Evolutionary conservation across 2,329 filamentous ascomycete species (phyloP).

Genomic region (Dichotomopilus funicola): DNA sequence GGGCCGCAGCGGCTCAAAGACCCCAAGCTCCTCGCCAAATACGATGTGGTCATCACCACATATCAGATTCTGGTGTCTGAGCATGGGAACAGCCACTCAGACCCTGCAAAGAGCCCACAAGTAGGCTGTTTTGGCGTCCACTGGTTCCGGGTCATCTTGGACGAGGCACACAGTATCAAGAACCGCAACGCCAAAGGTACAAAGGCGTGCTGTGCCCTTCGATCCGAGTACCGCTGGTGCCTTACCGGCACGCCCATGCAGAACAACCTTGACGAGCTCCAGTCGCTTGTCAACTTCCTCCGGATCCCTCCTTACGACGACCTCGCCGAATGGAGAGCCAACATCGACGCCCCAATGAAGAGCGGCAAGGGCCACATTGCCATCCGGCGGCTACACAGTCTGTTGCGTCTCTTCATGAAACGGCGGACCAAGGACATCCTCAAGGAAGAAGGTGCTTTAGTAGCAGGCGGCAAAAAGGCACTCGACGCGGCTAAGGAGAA

Average conservation of each 20-base stretch:
- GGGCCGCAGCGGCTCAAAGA: constrained; percentile 78
- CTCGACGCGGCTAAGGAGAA: constrained; percentile 34
- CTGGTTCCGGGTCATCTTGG: constrained; percentile 93
- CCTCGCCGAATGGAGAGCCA: constrained; percentile 78
- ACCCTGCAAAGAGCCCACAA: constrained; percentile 60
- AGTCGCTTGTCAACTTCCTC: constrained; percentile 87
- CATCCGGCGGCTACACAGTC: constrained; percentile 75
- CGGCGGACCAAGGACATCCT: constrained; percentile 96
- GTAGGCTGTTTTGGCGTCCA: constrained; percentile 83
- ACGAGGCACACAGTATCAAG: constrained; percentile 98
- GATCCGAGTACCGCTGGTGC: constrained; percentile 90
- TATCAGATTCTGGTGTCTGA: constrained; percentile 95
- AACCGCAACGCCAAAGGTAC: constrained; percentile 95
- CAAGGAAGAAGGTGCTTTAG: constrained; percentile 75
- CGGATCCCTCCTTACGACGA: constrained; percentile 89
- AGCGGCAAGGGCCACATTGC: constrained; percentile 83
- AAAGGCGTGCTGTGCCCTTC: constrained; percentile 79
- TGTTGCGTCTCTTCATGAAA: constrained; percentile 94
- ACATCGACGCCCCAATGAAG: constrained; percentile 86
- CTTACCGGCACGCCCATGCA: constrained; percentile 96
- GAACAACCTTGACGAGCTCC: constrained; percentile 94
- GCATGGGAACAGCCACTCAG: constrained; percentile 46
- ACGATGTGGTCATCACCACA: constrained; percentile 95
- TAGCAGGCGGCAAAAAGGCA: constrained; percentile 61
- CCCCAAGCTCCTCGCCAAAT: constrained; percentile 67